phyloP scores from a whole-genome alignment of 2,329 filamentous ascomycete genomes.

The Diaporthe citriasiana region DNA sequence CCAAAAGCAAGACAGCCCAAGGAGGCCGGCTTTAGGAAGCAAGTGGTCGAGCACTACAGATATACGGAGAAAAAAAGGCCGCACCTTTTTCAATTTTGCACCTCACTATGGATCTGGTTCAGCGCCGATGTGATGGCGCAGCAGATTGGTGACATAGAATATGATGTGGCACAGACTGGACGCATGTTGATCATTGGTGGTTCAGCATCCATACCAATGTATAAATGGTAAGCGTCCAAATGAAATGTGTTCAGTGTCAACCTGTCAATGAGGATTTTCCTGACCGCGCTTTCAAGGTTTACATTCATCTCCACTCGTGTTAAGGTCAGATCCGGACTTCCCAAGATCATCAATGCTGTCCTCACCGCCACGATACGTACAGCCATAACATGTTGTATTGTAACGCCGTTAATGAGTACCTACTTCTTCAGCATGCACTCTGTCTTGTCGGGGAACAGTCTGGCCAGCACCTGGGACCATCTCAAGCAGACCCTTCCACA shows the following conservation, averaged over 20 bases:
- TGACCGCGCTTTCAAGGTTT: neutral
- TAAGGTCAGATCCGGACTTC: neutral
- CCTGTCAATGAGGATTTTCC: neutral
- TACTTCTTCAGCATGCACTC: constrained; percentile 26
- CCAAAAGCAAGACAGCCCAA: neutral
- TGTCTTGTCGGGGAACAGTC: neutral
- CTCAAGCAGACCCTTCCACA: neutral
- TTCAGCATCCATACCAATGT: neutral
- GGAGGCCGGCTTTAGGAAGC: neutral
- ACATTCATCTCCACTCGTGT: neutral
- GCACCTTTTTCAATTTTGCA: neutral
- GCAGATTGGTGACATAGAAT: neutral
- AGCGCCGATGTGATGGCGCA: neutral
- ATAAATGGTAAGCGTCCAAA: neutral
- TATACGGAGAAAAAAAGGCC: neutral
- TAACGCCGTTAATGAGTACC: neutral
- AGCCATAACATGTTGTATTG: constrained; percentile 4
- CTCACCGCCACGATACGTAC: constrained; percentile 5
- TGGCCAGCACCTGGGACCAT: constrained; percentile 8
- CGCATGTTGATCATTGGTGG: constrained; percentile 16
- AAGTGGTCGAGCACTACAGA: neutral
- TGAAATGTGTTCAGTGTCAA: neutral
- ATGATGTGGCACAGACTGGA: constrained; percentile 13
- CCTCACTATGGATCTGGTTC: constrained; percentile 5
- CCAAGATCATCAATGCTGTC: neutral